Evolutionary conservation across 257 asterid species (phyloP).

Genomic region (Verbena officinalis): DNA sequence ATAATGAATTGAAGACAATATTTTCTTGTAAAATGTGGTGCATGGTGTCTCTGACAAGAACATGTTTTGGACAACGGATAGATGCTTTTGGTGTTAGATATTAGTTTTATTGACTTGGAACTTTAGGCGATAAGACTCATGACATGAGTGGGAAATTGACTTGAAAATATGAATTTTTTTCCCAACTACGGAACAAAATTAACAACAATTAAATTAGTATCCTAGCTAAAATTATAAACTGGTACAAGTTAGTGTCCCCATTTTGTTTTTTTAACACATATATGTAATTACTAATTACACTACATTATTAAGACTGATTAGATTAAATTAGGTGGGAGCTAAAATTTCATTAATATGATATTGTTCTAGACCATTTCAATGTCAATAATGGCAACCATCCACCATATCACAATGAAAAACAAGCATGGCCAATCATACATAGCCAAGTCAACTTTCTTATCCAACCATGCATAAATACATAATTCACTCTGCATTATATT

Average conservation of each 20-base stretch:
- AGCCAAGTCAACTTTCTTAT: neutral
- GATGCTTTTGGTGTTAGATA: neutral
- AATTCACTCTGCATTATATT: neutral
- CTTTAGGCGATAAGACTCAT: neutral
- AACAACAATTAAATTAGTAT: no score
- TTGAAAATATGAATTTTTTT: neutral
- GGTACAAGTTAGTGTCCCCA: no score
- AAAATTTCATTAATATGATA: neutral
- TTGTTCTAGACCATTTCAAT: neutral
- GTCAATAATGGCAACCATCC: slow-evolving; percentile 5
- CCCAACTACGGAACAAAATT: no score
- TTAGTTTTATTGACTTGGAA: neutral
- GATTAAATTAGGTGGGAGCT: no score
- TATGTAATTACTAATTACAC: no score
- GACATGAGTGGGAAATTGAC: slow-evolving; percentile 6
- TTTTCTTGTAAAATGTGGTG: neutral
- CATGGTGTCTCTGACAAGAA: neutral
- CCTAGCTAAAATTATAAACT: no score
- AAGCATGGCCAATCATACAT: neutral
- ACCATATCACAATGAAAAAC: neutral
- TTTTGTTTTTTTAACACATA: no score
- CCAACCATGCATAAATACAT: neutral
- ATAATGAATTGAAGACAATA: no score
- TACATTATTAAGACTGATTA: no score
- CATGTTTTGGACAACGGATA: neutral